Evolutionary conservation across 2,329 filamentous ascomycete genomes (phyloP).

Genomic region (Alternaria arborescens): DNA sequence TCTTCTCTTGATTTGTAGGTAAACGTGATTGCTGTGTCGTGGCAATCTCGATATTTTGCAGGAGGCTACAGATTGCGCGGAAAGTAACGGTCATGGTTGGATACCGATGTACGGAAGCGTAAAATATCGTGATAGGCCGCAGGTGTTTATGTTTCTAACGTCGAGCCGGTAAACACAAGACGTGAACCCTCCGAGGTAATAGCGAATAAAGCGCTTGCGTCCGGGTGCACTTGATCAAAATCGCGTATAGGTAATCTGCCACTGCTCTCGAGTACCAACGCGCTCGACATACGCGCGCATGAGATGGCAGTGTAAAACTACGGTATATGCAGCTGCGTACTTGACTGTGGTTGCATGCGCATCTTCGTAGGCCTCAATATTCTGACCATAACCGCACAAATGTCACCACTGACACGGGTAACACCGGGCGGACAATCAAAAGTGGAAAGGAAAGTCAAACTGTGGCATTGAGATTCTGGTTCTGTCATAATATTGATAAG

Average conservation of each 20-base stretch:
- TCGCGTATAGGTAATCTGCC: neutral
- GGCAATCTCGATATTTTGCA: slow-evolving; percentile 71
- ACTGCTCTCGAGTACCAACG: neutral
- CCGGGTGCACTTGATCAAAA: neutral
- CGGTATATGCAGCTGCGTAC: neutral
- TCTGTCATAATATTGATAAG: neutral
- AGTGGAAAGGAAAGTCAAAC: neutral
- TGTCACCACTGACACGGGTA: neutral
- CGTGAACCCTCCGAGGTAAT: neutral
- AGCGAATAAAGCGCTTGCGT: slow-evolving; percentile 3
- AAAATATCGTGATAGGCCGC: neutral
- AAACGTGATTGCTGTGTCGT: slow-evolving; percentile 53
- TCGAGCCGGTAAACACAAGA: neutral
- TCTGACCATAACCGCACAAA: slow-evolving; percentile 11
- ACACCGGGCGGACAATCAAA: neutral
- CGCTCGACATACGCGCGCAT: neutral
- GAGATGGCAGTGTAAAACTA: neutral
- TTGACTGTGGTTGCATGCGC: neutral
- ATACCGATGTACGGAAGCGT: neutral
- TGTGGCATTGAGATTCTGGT: neutral
- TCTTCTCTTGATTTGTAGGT: slow-evolving; percentile 41
- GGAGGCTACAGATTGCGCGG: slow-evolving; percentile 74
- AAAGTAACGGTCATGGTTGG: slow-evolving; percentile 71
- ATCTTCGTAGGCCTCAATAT: slow-evolving; percentile 1
- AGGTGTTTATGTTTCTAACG: neutral